These are phyloP conservation scores for Dalbergia cochinchinensis DNA, from an alignment of 306 rosid species.

Conservation along the genomic window DNA sequence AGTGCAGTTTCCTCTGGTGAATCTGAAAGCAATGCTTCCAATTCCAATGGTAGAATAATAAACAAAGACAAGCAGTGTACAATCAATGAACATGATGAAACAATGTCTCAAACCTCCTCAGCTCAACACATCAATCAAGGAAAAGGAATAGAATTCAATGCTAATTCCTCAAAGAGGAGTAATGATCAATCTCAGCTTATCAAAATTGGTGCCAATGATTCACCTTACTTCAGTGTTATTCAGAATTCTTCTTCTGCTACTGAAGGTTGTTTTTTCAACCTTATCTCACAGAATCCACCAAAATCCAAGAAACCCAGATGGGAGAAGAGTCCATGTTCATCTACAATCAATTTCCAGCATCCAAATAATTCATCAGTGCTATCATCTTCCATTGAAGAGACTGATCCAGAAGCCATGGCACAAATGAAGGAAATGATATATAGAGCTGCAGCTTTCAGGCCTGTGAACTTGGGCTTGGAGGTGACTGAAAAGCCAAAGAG, in stretches of 20 bases:
- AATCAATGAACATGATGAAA: conserved; percentile 49
- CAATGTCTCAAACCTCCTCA: conserved; percentile 53
- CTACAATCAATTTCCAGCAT: conserved; percentile 82
- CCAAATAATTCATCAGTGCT: conserved; percentile 63
- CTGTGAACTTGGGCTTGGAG: conserved; percentile 84
- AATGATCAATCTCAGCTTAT: conserved; percentile 33
- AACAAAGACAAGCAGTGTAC: conserved; percentile 39
- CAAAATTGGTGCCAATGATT: conserved; percentile 13
- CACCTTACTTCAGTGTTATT: background rate
- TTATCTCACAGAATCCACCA: conserved; percentile 59
- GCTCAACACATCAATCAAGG: conserved; percentile 39
- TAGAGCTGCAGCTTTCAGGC: conserved; percentile 91
- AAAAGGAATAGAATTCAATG: background rate
- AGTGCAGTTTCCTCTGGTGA: conserved; percentile 66
- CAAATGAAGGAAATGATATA: conserved; percentile 98
- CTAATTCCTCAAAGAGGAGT: no score
- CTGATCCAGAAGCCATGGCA: conserved; percentile 91
- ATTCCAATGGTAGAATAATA: conserved; percentile 10
- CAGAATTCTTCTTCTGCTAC: conserved; percentile 49
- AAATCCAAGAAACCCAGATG: conserved; percentile 73
- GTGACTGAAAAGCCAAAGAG: conserved; percentile 74
- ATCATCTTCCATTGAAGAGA: conserved; percentile 59
- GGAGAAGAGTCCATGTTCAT: conserved; percentile 60
- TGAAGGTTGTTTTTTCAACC: conserved; percentile 50
- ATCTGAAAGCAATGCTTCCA: conserved; percentile 56